These are phyloP conservation scores for Pseudonitzschia delicatissima DNA, from an alignment of 108 stramenopile genomes.

Conservation along the genomic window DNA sequence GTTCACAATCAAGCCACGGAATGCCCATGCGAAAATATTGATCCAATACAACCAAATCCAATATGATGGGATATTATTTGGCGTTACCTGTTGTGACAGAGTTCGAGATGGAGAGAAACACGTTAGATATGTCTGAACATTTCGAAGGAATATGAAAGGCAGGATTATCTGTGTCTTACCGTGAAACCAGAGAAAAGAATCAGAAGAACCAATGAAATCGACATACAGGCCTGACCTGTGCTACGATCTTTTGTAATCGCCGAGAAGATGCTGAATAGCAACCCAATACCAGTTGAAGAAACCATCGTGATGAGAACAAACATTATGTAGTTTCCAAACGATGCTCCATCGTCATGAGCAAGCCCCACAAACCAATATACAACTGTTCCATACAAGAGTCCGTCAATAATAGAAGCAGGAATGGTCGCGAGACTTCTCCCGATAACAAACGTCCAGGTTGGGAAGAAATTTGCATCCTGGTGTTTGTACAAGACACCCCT, in stretches of 20 bases:
- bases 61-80: slow-evolving; percentile 16
- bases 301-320: slow-evolving; percentile 48
- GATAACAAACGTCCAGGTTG: slow-evolving; percentile 62
- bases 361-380: slow-evolving; percentile 64
- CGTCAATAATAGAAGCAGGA: slow-evolving; percentile 50
- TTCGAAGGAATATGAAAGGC: not conserved
- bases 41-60: slow-evolving; percentile 71
- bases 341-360: slow-evolving; percentile 36
- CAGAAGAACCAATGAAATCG: slow-evolving; percentile 43
- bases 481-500: slow-evolving; percentile 84
- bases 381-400: slow-evolving; percentile 45
- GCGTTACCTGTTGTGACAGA: not conserved
- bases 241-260: slow-evolving; percentile 46
- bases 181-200: slow-evolving; percentile 66
- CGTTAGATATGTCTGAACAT: not conserved
- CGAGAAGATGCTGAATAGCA: slow-evolving; percentile 53
- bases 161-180: slow-evolving; percentile 31
- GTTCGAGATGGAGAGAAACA: not conserved
- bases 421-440: slow-evolving; percentile 45
- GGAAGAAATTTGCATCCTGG: slow-evolving; percentile 79
- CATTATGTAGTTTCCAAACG: slow-evolving; percentile 49
- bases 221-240: slow-evolving; percentile 49
- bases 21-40: slow-evolving; percentile 56
- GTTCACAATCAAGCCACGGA: slow-evolving; percentile 55
- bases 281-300: slow-evolving; percentile 36